These are phyloP conservation scores for Heterobasidion parviporum DNA, from an alignment of 1,284 basidiomycete species.

Conservation along the genomic window DNA sequence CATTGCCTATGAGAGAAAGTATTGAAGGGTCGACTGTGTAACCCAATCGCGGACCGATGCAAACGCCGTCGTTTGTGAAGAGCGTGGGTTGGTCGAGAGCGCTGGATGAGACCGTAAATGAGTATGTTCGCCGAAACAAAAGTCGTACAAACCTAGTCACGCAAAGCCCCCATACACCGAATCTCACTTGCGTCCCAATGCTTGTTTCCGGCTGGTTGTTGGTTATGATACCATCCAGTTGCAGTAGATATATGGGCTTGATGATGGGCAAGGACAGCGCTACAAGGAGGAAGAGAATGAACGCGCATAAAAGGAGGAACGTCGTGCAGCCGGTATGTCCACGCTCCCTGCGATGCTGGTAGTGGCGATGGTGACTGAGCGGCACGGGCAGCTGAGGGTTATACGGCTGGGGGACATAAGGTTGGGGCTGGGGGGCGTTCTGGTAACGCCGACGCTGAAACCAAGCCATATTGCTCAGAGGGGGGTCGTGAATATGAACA, in stretches of 20 bases:
- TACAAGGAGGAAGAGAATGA: constrained; percentile 66
- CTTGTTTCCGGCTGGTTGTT: constrained; percentile 31
- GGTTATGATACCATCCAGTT: constrained; percentile 34
- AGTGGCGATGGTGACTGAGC: constrained; percentile 2
- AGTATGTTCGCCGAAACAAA: neutral
- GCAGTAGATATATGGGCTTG: constrained; percentile 62
- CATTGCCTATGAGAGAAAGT: constrained; percentile 35
- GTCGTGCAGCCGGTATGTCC: constrained; percentile 23
- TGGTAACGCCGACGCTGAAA: neutral
- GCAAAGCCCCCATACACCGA: constrained; percentile 74
- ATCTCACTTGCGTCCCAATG: constrained; percentile 52
- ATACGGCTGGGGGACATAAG: no score
- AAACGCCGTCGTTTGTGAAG: constrained; percentile 30
- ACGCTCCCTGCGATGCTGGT: constrained; percentile 6
- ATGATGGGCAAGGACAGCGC: constrained; percentile 69
- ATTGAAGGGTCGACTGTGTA: constrained; percentile 23
- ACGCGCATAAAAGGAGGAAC: constrained; percentile 42
- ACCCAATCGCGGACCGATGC: constrained; percentile 50
- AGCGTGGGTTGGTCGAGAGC: constrained; percentile 19
- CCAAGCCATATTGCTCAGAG: neutral
- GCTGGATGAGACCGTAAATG: constrained; percentile 12
- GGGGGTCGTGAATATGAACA: no score
- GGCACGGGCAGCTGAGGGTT: no score
- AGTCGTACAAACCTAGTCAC: constrained; percentile 34
- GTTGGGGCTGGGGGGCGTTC: neutral